These are phyloP conservation scores for Phytopythium kandeliae DNA, from an alignment of 352 stramenopile species.

Conservation along the genomic window DNA sequence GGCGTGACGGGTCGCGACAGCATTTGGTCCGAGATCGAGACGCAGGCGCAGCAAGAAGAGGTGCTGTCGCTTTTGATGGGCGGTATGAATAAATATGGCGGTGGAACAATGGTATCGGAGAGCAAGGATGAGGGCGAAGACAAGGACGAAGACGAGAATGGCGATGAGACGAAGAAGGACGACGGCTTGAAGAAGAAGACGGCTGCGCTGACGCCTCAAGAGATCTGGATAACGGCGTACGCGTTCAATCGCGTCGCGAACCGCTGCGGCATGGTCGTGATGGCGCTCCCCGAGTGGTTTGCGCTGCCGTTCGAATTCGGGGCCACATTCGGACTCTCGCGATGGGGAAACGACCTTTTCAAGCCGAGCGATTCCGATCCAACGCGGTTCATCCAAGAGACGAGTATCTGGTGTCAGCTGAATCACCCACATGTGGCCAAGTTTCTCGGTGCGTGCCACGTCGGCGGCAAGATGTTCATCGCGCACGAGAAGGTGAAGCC, in stretches of 20 bases:
- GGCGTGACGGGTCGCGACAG: not conserved
- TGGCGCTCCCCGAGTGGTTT: constrained; percentile 2
- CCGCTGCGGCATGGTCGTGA: not conserved
- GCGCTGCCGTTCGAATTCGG: constrained; percentile 2
- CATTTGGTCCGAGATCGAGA: not conserved
- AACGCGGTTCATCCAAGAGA: not conserved
- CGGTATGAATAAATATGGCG: not conserved
- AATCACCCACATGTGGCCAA: constrained; percentile 7
- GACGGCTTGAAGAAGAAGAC: not conserved
- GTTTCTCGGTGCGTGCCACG: constrained; percentile 7
- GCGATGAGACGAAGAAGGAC: too few species aligned
- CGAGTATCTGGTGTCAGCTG: not conserved
- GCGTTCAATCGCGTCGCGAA: not conserved
- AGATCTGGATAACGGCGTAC: not conserved
- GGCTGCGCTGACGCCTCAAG: not conserved
- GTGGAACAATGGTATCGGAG: not conserved
- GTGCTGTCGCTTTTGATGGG: not conserved
- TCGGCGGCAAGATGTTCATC: constrained; percentile 3
- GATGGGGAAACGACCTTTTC: constrained; percentile 6
- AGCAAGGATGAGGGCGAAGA: too few species aligned
- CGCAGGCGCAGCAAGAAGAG: not conserved
- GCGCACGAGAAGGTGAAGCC: constrained; percentile 3
- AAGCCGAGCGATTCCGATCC: not conserved
- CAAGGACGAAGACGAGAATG: too few species aligned
- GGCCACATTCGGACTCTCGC: constrained; percentile 1